These are phyloP conservation scores for Brachypodium distachyon DNA, from an alignment of 202 grass and related monocot species.

Conservation along the genomic window DNA sequence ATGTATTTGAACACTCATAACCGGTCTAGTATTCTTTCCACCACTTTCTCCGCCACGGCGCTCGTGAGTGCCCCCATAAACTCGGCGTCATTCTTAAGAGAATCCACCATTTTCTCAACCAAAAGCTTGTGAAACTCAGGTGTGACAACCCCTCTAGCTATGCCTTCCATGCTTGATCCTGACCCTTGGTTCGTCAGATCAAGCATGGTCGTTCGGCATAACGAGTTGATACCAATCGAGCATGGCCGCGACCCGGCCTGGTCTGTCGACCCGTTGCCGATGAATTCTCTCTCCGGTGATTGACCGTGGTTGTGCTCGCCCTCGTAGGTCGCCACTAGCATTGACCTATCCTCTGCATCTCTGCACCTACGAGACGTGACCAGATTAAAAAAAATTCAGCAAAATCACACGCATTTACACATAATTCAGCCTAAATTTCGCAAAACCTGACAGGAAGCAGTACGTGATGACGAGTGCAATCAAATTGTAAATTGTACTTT, in stretches of 20 bases:
- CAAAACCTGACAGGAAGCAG: background rate
- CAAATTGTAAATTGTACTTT: too few relatives aligned
- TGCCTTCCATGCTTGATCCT: background rate
- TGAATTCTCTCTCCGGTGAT: background rate
- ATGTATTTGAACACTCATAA: too few relatives aligned
- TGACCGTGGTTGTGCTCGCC: conserved; percentile 56
- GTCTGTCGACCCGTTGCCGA: background rate
- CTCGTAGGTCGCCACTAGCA: conserved; percentile 62
- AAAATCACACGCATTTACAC: background rate
- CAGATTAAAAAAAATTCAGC: background rate
- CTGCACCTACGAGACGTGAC: conserved; percentile 37
- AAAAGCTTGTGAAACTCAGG: conserved; percentile 31
- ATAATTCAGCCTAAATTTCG: background rate
- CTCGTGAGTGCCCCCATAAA: conserved; percentile 33
- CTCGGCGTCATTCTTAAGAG: conserved; percentile 39
- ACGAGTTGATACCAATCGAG: conserved; percentile 33
- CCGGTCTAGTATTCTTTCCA: conserved; percentile 6
- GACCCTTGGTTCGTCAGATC: conserved; percentile 23
- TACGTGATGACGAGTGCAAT: too few relatives aligned
- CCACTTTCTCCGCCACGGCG: conserved; percentile 37
- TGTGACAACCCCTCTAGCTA: background rate
- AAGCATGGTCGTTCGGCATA: conserved; percentile 28
- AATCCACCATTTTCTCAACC: conserved; percentile 30
- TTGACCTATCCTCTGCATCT: conserved; percentile 47
- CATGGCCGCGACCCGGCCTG: conserved; percentile 11